Conservation (phyloP, 2,329 filamentous ascomycete genomes). For the Helotiales sp. region DNA sequence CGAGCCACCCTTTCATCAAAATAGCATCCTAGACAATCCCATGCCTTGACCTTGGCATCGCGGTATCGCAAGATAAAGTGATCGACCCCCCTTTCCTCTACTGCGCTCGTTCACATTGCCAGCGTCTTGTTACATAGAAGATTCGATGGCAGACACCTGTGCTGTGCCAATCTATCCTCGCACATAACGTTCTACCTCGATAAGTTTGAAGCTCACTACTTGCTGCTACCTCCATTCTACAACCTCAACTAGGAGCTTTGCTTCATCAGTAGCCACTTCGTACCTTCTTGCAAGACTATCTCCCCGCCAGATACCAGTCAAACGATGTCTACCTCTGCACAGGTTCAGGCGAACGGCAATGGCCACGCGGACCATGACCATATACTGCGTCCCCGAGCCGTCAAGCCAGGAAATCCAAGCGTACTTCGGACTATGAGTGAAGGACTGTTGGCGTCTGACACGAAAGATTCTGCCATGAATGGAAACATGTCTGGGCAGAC, state of each 20-base stretch:
- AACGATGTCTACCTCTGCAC: constrained; percentile 34
- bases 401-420: constrained; percentile 29
- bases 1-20: background rate
- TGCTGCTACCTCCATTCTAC: too few relatives aligned
- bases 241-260: too few relatives aligned
- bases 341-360: constrained; percentile 28
- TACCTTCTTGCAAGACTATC: too few relatives aligned
- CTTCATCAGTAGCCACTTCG: too few relatives aligned
- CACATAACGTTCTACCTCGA: background rate
- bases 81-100: background rate
- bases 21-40: background rate
- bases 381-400: constrained; percentile 33
- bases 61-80: background rate
- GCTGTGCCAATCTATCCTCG: background rate
- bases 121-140: background rate
- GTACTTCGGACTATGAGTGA: constrained; percentile 29
- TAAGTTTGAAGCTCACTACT: too few relatives aligned
- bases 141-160: background rate
- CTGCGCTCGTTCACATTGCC: background rate
- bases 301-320: background rate
- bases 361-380: constrained; percentile 28
- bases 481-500: constrained; percentile 29
- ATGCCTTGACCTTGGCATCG: background rate
- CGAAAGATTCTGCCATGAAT: constrained; percentile 17
- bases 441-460: constrained; percentile 18